phyloP scores from a whole-genome alignment of 2,329 filamentous ascomycete species.

The Coniella vitis region DNA sequence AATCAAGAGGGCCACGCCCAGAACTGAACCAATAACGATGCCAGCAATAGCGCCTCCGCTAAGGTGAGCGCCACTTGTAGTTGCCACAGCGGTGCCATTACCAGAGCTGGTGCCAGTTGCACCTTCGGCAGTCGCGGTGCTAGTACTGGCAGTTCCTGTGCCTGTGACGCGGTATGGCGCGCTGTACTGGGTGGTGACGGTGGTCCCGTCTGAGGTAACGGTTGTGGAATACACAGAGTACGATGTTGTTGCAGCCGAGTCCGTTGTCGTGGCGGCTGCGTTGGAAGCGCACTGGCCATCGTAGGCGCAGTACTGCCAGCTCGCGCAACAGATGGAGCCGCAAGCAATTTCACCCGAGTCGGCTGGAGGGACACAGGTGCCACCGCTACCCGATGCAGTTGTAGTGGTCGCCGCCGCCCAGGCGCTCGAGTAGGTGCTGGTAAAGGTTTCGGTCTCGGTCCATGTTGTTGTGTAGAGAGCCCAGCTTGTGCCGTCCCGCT shows the following conservation, averaged over 20 bases:
- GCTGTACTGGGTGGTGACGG: constrained; percentile 49
- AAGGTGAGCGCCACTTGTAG: constrained; percentile 35
- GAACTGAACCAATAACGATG: constrained; percentile 69
- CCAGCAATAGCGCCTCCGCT: constrained; percentile 71
- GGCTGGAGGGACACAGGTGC: constrained; percentile 41
- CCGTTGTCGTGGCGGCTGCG: constrained; percentile 25
- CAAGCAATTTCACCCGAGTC: constrained; percentile 54
- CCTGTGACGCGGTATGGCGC: constrained; percentile 45
- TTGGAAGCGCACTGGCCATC: constrained; percentile 52
- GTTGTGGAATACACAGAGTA: constrained; percentile 18
- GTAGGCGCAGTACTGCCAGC: constrained; percentile 59
- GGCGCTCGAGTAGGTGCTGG: constrained; percentile 49
- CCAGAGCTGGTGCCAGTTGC: constrained; percentile 34
- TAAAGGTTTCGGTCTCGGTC: constrained; percentile 54
- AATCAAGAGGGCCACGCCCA: constrained; percentile 59
- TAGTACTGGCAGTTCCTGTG: constrained; percentile 38
- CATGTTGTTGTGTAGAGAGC: constrained; percentile 48
- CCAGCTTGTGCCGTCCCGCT: constrained; percentile 21
- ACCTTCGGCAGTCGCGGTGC: constrained; percentile 48
- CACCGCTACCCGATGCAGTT: constrained; percentile 29
- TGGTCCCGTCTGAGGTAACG: constrained; percentile 37
- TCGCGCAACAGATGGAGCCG: constrained; percentile 63
- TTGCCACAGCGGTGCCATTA: constrained; percentile 30
- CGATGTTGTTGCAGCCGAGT: constrained; percentile 37
- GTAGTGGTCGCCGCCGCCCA: constrained; percentile 36